These are phyloP conservation scores for Chaetomiaceae sp. DNA, from an alignment of 2,329 filamentous ascomycete genomes.

Conservation along the genomic window DNA sequence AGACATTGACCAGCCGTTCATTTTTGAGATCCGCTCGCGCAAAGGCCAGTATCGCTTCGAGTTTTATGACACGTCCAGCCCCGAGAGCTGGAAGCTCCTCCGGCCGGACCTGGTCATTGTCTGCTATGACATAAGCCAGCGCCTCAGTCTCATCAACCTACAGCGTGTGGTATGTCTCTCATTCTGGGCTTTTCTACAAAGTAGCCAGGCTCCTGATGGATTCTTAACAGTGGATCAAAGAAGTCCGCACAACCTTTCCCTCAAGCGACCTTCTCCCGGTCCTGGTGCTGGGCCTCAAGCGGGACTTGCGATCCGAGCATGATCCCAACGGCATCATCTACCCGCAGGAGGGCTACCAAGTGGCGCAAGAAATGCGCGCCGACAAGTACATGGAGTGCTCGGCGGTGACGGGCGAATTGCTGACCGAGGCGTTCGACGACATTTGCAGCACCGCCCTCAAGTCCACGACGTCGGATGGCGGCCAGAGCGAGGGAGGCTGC, in stretches of 20 bases:
- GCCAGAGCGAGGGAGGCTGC: slow-evolving; percentile 54
- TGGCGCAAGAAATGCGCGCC: slow-evolving; percentile 54
- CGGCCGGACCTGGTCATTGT: slow-evolving; percentile 55
- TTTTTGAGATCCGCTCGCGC: slow-evolving; percentile 50
- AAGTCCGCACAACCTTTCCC: slow-evolving; percentile 47
- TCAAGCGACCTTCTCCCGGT: slow-evolving; percentile 48
- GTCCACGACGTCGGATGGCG: slow-evolving; percentile 43
- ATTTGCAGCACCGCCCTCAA: slow-evolving; percentile 53
- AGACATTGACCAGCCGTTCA: slow-evolving; percentile 57
- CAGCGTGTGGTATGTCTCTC: slow-evolving; percentile 46
- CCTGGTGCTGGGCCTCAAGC: slow-evolving; percentile 56
- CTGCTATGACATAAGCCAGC: slow-evolving; percentile 59
- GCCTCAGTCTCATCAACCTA: slow-evolving; percentile 55
- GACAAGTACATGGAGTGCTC: slow-evolving; percentile 64
- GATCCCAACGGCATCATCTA: slow-evolving; percentile 59
- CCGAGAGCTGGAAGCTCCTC: slow-evolving; percentile 55
- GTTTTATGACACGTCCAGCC: slow-evolving; percentile 56
- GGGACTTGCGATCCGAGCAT: slow-evolving; percentile 53
- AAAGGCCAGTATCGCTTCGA: slow-evolving; percentile 50
- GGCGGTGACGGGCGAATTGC: slow-evolving; percentile 55
- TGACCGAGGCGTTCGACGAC: slow-evolving; percentile 56
- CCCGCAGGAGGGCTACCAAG: slow-evolving; percentile 55
- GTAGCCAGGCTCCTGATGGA: slow-evolving; percentile 1
- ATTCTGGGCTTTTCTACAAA: neutral
- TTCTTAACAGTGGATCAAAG: slow-evolving; percentile 51